Base-by-base conservation (phyloP, 108 stramenopile species). In the Aurantiochytrium sp. region DNA sequence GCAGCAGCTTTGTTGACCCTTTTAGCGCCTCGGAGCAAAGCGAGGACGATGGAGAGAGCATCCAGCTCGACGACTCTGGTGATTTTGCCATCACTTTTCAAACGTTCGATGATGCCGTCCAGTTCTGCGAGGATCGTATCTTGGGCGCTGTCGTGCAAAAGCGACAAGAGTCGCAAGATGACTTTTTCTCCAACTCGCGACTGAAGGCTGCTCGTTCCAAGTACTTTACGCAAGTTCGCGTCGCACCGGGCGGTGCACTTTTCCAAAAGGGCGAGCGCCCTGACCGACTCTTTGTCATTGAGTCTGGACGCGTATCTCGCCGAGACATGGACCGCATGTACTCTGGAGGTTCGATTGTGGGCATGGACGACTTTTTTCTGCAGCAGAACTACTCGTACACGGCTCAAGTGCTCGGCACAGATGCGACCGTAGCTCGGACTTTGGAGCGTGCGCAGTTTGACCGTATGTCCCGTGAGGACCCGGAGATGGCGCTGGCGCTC, bases 321-420 rank as follows among this genome's bases (percentile, higher is more conserved):
- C 14, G 19, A 16, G 76, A 83, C 49, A 53, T 53, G 51, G 76
- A 53, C 23, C 45, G 76, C 49, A 19, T 53, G 14, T 83, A 53
- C 76, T 83, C 76, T 35, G 76, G 76, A 1, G 76, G 76, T 6
- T 53, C 49, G 16, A 83, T 83, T 83, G 45, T 83, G 19, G 76
- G 76, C 45, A 47, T 83, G 76, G 76, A 83, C 76, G 76, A 83
- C 51, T 83, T 83, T 45, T 83, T 83, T 23, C 6, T 83, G 49
- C 45, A 23, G 19, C 12, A 83, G 4, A 83, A 83, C 49, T 83
- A 83, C 51, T 53, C 49, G 19, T 83, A 83, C 76, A 83, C 49
- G 2, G 76, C 76, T 23, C 45, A 83, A 53, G 76, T 83, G 4
- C n/a, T 69, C 35, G 64, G 64, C 35, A 42, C 64, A 18, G 64